A percentile compares a stretch with the other conserved stretches of the same genome.
phyloP scores from a whole-genome alignment of 2,329 filamentous ascomycete species.

The Fusarium multiceps region DNA sequence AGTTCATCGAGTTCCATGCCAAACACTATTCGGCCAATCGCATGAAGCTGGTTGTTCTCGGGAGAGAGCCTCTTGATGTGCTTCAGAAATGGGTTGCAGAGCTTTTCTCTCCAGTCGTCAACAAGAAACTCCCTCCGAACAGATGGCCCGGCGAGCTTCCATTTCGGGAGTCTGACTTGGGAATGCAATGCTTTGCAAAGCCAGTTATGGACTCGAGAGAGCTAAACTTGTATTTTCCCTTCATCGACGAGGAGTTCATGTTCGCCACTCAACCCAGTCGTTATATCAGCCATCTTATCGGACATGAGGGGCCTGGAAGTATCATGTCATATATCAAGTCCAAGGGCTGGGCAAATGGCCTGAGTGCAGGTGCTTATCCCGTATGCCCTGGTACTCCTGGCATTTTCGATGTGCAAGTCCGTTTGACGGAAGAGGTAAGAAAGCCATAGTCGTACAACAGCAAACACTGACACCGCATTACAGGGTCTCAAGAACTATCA shows the following conservation, averaged over 20 bases:
- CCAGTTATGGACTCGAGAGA: slow-evolving; percentile 89
- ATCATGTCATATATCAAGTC: slow-evolving; percentile 90
- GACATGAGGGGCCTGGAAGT: slow-evolving; percentile 92
- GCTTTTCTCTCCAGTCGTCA: slow-evolving; percentile 82
- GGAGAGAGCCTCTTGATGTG: slow-evolving; percentile 82
- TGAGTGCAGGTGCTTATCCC: slow-evolving; percentile 80
- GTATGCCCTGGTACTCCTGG: slow-evolving; percentile 82
- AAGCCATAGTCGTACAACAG: not conserved
- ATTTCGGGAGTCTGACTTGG: slow-evolving; percentile 61
- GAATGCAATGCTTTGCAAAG: slow-evolving; percentile 84
- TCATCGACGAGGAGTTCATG: slow-evolving; percentile 82
- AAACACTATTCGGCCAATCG: slow-evolving; percentile 92
- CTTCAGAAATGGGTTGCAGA: slow-evolving; percentile 87
- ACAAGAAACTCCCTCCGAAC: slow-evolving; percentile 79
- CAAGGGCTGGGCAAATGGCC: slow-evolving; percentile 87
- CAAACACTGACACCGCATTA: slow-evolving; percentile 22
- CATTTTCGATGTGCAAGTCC: slow-evolving; percentile 82
- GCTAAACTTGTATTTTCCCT: slow-evolving; percentile 84
- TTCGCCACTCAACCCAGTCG: slow-evolving; percentile 85
- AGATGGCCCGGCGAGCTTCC: slow-evolving; percentile 65
- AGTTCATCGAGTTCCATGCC: slow-evolving; percentile 92
- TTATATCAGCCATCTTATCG: slow-evolving; percentile 89
- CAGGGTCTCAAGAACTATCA: slow-evolving; percentile 80
- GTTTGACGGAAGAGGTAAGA: slow-evolving; percentile 81
- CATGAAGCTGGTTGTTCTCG: slow-evolving; percentile 91